Evolutionary conservation across 2,329 filamentous ascomycete species (phyloP).

Genomic region (Fonsecaea pugnacius): DNA sequence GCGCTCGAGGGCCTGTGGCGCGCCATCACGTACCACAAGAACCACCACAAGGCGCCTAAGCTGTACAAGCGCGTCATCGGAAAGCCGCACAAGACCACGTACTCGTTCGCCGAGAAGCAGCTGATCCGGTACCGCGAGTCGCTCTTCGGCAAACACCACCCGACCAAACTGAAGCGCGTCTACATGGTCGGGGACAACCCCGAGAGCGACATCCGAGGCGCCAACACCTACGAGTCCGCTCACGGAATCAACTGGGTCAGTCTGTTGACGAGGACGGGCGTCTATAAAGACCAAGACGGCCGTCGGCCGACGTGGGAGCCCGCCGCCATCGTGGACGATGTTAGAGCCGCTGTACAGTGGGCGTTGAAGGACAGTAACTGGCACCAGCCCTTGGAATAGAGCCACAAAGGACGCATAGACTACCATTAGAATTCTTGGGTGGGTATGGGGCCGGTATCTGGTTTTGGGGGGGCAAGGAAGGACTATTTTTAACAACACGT

Average conservation of each 20-base stretch:
- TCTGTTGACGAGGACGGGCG: constrained; percentile 64
- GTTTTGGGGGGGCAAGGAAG: neutral
- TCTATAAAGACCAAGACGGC: constrained; percentile 64
- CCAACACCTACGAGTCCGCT: constrained; percentile 72
- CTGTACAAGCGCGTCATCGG: constrained; percentile 65
- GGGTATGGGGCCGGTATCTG: neutral
- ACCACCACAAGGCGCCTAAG: constrained; percentile 17
- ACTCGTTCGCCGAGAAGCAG: constrained; percentile 79
- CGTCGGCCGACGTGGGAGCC: constrained; percentile 64
- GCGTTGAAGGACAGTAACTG: constrained; percentile 63
- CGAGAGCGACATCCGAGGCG: constrained; percentile 86
- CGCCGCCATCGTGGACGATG: constrained; percentile 71
- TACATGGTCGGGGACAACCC: constrained; percentile 96
- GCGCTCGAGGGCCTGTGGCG: constrained; percentile 80
- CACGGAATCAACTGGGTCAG: constrained; percentile 70
- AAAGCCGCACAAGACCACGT: constrained; percentile 79
- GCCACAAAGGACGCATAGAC: constrained; percentile 3
- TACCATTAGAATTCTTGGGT: neutral
- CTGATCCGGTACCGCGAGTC: constrained; percentile 63
- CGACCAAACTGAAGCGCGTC: constrained; percentile 66
- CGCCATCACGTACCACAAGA: constrained; percentile 61
- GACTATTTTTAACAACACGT: neutral
- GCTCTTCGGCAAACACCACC: constrained; percentile 46
- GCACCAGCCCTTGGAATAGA: constrained; percentile 31
- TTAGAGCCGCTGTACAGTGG: constrained; percentile 77